Evolutionary conservation across 352 stramenopile species (phyloP), one percentile per base, ranked within the genome.

Genomic region (Peronospora tabacina): DNA sequence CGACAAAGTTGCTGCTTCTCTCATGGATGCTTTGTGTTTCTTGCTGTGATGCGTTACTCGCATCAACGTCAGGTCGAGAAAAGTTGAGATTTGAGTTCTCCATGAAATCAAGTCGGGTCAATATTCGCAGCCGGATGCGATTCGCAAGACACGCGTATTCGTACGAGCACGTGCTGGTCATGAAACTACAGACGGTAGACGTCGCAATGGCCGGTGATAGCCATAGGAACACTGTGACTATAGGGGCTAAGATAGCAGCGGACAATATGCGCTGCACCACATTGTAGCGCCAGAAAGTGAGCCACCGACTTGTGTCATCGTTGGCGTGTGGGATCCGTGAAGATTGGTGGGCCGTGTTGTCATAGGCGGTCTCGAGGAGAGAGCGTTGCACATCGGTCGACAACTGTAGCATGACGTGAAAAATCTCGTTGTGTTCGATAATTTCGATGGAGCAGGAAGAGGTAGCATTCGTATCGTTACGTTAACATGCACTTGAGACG

Each of bases 181-280:
- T 58, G 30, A 82, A 80, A 44, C 67, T 75, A 63, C 76, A 87
- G 15, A 87, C 71, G 0, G 72, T 84, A 4, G 74, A 69, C 13
- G 76, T 87, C 1, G 73, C 73, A 49, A 85, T 75, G 11, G 70
- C 74, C 0, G 76, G 76, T 22, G 76, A 87, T n/a, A 72, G 44
- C 76, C 76, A 85, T 13, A 90, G 63, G 36, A 88, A 87, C n/a
- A 83, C 44, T 2, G 76, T 90, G 38, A 90, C 70, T 6, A 68
- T 46, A 7, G 76, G 73, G 13, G 72, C 76, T 20, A 90, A 56
- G 15, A 90, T 60, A 0, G 54, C 51, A 7, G 76, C 74, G 5
- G 79, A 90, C 33, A 88, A 44, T 34, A 64, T 61, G 42, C 79
- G 79, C 57, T 90, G 79, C 49, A 85, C 71, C 26, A 55, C 66